Percentiles rank a stretch among this genome's conserved stretches.
phyloP scores from a whole-genome alignment of 129 eudicot genomes.

The Flaveria brownii region DNA sequence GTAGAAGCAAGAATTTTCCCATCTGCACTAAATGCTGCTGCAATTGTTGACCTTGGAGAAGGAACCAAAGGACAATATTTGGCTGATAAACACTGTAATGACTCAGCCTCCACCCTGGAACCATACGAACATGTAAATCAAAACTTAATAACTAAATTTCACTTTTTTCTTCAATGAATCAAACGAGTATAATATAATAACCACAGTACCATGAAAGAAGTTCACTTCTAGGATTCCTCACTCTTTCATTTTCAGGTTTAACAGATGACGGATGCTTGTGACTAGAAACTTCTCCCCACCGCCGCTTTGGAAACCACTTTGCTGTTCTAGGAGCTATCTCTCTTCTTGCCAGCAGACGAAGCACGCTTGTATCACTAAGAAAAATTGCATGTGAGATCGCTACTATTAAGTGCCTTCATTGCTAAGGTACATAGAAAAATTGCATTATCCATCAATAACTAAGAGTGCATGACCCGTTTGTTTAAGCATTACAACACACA shows the following conservation, averaged over 20 bases:
- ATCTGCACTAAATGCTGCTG: constrained; percentile 95
- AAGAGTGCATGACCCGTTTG: neutral
- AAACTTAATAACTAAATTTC: neutral
- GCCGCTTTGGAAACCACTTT: constrained; percentile 49
- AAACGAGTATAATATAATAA: neutral
- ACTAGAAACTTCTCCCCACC: constrained; percentile 54
- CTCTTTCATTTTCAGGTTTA: constrained; percentile 49
- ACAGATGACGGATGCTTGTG: constrained; percentile 32
- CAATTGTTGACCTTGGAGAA: constrained; percentile 97
- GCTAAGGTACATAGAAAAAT: neutral
- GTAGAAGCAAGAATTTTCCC: constrained; percentile 97
- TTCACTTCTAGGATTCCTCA: constrained; percentile 56
- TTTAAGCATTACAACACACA: neutral
- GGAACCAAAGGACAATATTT: constrained; percentile 86
- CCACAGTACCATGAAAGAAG: constrained; percentile 61
- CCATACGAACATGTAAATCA: constrained; percentile 17
- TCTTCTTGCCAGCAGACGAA: constrained; percentile 63
- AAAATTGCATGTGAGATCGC: constrained; percentile 20
- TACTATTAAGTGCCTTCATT: constrained; percentile 26
- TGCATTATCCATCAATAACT: constrained; percentile 14
- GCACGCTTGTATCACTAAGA: constrained; percentile 54
- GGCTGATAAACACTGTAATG: constrained; percentile 67
- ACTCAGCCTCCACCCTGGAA: constrained; percentile 86
- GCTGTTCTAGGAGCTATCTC: constrained; percentile 69
- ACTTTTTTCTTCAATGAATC: constrained; percentile 15